Evolutionary conservation across 805 yeast species (phyloP), one percentile per base, ranked within the genome.

Genomic region (Candida sithepensis): DNA sequence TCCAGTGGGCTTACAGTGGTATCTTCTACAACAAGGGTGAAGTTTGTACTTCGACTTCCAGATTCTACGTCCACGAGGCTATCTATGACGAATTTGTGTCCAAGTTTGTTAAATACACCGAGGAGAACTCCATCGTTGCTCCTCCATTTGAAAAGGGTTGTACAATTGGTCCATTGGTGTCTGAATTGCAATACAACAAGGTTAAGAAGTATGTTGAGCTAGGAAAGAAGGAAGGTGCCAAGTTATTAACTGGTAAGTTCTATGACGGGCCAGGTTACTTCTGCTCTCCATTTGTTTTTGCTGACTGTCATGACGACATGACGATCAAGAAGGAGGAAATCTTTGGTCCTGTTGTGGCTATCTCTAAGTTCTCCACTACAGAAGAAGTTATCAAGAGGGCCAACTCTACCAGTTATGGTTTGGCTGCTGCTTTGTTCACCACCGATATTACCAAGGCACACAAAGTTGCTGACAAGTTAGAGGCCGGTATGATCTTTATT

Each of bases 361-460:
- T 83, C 48, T 70, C 83, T 54, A 85, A 83, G 67, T 85, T 85
- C 69, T 69, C 69, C 58, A 77, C 83, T 46, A 70, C 75, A 46
- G 87, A 82, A 48, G 88, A 85, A 61, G 90, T 74, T 48, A 72
- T 85, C 48, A 67, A 68, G 42, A 70, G 76, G 67, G 89, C 91
- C 33, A 85, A 85, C 65, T 75, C 76, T 64, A 74, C 88, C 37
- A 77, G 76, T 46, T 85, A 82, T 59, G 94, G 92, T 56, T 76
- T 85, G 63, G 91, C 89, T 63, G 88, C 91, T 51, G 89, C 89
- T 65, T 70, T 85, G 46, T 88, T 85, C 71, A 78, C 88, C 34
- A 72, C 77, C 56, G 76, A 77, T 66, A 63, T 84, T 47, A 75
- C 77, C 63, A 82, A 75, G 54, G 86, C 87, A 28, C 69, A 81